phyloP scores from a whole-genome alignment of 129 eudicot genomes.

The Helianthus tuberosus region DNA sequence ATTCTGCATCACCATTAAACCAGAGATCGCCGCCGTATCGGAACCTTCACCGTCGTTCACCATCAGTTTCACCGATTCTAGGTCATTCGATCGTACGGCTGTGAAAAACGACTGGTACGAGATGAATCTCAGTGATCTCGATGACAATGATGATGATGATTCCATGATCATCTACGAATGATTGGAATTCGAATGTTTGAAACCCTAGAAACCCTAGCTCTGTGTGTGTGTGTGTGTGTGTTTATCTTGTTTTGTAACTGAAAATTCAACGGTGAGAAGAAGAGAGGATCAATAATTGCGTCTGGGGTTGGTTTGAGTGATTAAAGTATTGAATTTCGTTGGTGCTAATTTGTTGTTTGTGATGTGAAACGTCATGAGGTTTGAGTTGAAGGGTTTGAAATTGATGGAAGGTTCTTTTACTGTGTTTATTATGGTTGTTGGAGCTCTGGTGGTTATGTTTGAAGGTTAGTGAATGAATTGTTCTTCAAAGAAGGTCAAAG shows the following conservation, averaged over 20 bases:
- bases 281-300: slow-evolving; percentile 28
- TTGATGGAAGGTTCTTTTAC: slow-evolving; percentile 10
- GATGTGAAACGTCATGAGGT: not conserved
- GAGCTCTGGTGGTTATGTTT: not conserved
- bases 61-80: slow-evolving; percentile 55
- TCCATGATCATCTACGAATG: slow-evolving; percentile 43
- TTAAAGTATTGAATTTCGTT: not conserved
- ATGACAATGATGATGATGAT: slow-evolving; percentile 26
- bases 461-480: no score
- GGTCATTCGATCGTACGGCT: slow-evolving; percentile 76
- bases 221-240: no score
- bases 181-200: not conserved
- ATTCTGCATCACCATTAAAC: slow-evolving; percentile 65
- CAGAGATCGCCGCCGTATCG: slow-evolving; percentile 45
- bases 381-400: slow-evolving; percentile 14
- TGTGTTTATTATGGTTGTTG: not conserved
- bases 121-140: slow-evolving; percentile 65
- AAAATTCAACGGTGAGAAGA: slow-evolving; percentile 31
- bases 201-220: slow-evolving; percentile 2
- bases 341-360: no score
- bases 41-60: slow-evolving; percentile 55
- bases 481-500: no score
- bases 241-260: slow-evolving; percentile 28
- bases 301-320: slow-evolving; percentile 30
- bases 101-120: slow-evolving; percentile 75